These are phyloP conservation scores for Termitomyces sp. DNA, from an alignment of 768 basidiomycete genomes.

Conservation along the genomic window DNA sequence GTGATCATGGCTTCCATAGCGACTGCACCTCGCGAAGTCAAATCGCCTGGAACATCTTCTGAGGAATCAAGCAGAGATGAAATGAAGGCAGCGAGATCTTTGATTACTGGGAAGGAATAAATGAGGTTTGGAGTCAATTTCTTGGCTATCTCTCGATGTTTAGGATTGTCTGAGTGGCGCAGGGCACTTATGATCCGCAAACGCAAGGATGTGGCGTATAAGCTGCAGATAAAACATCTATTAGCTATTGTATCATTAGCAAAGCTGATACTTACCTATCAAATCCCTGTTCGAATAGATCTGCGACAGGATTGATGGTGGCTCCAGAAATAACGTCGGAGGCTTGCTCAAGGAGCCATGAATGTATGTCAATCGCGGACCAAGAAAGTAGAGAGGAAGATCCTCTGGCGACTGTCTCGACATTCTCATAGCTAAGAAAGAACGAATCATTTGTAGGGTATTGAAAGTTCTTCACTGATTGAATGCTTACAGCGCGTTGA, in stretches of 20 bases:
- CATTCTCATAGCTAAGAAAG: conserved; percentile 2
- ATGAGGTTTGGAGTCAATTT: conserved; percentile 31
- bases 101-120: conserved; percentile 35
- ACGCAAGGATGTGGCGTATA: conserved; percentile 4
- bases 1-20: conserved; percentile 30
- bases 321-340: background rate
- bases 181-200: conserved; percentile 1
- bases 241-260: background rate
- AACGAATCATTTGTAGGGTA: background rate
- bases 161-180: background rate
- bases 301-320: background rate
- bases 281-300: conserved; percentile 8
- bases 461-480: background rate
- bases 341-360: conserved; percentile 3
- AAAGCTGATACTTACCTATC: background rate
- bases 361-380: background rate
- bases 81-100: conserved; percentile 7
- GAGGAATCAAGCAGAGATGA: background rate
- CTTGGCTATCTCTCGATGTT: conserved; percentile 7
- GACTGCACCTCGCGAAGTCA: background rate
- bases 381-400: background rate
- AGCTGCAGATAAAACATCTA: background rate
- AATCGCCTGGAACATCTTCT: background rate
- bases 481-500: conserved; percentile 27
- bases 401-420: background rate